phyloP scores from a whole-genome alignment of 2,329 filamentous ascomycete species.

The Orbilia ellipsospora region DNA sequence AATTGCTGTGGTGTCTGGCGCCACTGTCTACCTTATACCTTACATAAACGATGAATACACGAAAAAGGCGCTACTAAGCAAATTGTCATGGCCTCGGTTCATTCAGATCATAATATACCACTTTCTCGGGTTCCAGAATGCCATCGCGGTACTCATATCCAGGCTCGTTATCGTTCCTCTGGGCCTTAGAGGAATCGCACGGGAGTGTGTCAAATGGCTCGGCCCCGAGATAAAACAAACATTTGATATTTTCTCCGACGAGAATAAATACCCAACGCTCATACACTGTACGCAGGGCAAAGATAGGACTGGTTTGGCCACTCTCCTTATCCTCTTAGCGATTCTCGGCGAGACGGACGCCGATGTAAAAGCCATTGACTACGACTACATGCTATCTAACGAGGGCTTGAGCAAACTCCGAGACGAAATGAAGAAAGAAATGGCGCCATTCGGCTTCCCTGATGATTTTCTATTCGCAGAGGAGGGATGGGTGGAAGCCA shows the following conservation, averaged over 20 bases:
- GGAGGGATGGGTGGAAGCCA: constrained; percentile 71
- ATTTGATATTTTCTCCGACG: constrained; percentile 66
- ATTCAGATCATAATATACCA: constrained; percentile 73
- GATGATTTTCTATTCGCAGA: constrained; percentile 77
- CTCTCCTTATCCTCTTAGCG: constrained; percentile 75
- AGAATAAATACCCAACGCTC: constrained; percentile 71
- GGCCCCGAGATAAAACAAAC: constrained; percentile 70
- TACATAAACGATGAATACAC: constrained; percentile 30
- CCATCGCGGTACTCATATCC: constrained; percentile 77
- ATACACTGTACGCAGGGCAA: constrained; percentile 92
- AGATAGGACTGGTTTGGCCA: constrained; percentile 80
- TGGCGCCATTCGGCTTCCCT: constrained; percentile 74
- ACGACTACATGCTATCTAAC: constrained; percentile 78
- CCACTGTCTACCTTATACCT: constrained; percentile 33
- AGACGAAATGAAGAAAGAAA: constrained; percentile 74
- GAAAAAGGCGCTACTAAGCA: constrained; percentile 28
- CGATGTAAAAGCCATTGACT: constrained; percentile 68
- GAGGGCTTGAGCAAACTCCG: constrained; percentile 71
- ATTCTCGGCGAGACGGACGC: constrained; percentile 63
- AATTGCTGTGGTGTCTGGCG: constrained; percentile 68
- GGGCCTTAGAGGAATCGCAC: constrained; percentile 76
- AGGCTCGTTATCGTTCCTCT: constrained; percentile 76
- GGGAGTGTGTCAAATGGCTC: constrained; percentile 76
- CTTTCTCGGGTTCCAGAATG: constrained; percentile 73
- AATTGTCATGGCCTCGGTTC: constrained; percentile 27